Evolutionary conservation across 1,139 yeast species (phyloP).

Genomic region (Geotrichum carabidarum): DNA sequence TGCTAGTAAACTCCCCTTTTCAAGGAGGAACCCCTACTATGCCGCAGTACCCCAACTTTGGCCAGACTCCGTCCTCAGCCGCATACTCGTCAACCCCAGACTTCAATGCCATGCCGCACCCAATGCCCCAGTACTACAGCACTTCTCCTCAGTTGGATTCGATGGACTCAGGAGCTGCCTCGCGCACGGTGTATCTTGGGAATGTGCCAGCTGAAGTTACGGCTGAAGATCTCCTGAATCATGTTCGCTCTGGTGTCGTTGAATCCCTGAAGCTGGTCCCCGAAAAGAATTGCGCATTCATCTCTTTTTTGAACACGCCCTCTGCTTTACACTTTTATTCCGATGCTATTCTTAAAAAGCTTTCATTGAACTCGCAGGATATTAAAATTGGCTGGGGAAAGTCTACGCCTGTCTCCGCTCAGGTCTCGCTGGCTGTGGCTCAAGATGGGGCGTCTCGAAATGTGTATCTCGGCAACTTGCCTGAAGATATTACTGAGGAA

Average conservation of each 20-base stretch:
- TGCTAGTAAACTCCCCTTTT: slow-evolving; percentile 64
- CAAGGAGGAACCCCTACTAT: slow-evolving; percentile 42
- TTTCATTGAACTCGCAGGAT: slow-evolving; percentile 44
- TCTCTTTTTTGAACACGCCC: slow-evolving; percentile 45
- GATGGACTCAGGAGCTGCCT: slow-evolving; percentile 21
- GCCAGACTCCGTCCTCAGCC: slow-evolving; percentile 30
- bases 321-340: slow-evolving; percentile 48
- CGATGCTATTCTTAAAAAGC: slow-evolving; percentile 45
- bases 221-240: slow-evolving; percentile 77
- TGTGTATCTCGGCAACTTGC: slow-evolving; percentile 75
- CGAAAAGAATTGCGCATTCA: slow-evolving; percentile 46
- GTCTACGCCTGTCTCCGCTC: slow-evolving; percentile 59
- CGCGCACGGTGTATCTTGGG: slow-evolving; percentile 83
- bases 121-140: slow-evolving; percentile 21
- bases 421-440: slow-evolving; percentile 70
- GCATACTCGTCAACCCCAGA: slow-evolving; percentile 25
- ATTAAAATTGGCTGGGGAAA: slow-evolving; percentile 63
- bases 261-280: slow-evolving; percentile 59
- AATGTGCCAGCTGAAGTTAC: slow-evolving; percentile 79
- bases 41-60: slow-evolving; percentile 33
- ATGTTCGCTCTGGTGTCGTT: slow-evolving; percentile 85
- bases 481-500: slow-evolving; percentile 53
- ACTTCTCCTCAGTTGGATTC: slow-evolving; percentile 21
- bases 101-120: slow-evolving; percentile 18
- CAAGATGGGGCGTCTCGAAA: slow-evolving; percentile 89